phyloP scores from a whole-genome alignment of 805 yeast genomes.

The Candida quercuum region DNA sequence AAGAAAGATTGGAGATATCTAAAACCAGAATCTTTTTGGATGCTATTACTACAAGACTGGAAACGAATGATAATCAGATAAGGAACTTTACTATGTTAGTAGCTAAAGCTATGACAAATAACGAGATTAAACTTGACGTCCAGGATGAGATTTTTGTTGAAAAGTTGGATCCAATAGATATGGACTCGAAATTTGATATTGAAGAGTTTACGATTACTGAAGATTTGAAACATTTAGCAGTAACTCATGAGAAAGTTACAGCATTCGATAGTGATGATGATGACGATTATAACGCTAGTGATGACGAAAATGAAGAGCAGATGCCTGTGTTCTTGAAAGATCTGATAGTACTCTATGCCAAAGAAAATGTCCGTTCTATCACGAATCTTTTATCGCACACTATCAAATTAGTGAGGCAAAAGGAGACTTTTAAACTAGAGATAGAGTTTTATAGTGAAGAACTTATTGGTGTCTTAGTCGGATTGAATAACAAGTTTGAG shows the following conservation, averaged over 20 bases:
- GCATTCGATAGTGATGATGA: conserved; percentile 24
- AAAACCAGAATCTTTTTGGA: conserved; percentile 36
- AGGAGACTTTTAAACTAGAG: conserved; percentile 55
- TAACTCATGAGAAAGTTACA: conserved; percentile 6
- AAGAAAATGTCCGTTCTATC: conserved; percentile 36
- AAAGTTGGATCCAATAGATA: conserved; percentile 3
- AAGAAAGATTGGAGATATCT: conserved; percentile 27
- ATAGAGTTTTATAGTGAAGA: conserved; percentile 52
- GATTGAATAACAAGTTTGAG: conserved; percentile 51
- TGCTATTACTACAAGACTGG: conserved; percentile 50
- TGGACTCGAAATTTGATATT: conserved; percentile 9
- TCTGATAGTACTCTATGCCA: conserved; percentile 48
- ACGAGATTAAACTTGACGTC: conserved; percentile 25
- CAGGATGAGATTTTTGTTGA: conserved; percentile 16
- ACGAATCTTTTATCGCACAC: conserved; percentile 42
- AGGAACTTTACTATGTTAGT: conserved; percentile 52
- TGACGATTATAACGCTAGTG: neutral
- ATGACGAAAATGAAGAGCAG: neutral
- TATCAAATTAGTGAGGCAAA: conserved; percentile 54
- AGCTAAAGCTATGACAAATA: conserved; percentile 41
- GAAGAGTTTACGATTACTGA: conserved; percentile 10
- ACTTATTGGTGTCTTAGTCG: conserved; percentile 45
- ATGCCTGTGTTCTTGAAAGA: conserved; percentile 72
- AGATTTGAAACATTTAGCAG: conserved; percentile 7
- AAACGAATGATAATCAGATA: conserved; percentile 38